A percentile compares a stretch with the other conserved stretches of the same genome.
These are phyloP conservation scores for Cercophora samala DNA, from an alignment of 495 filamentous ascomycete genomes.

Conservation along the genomic window DNA sequence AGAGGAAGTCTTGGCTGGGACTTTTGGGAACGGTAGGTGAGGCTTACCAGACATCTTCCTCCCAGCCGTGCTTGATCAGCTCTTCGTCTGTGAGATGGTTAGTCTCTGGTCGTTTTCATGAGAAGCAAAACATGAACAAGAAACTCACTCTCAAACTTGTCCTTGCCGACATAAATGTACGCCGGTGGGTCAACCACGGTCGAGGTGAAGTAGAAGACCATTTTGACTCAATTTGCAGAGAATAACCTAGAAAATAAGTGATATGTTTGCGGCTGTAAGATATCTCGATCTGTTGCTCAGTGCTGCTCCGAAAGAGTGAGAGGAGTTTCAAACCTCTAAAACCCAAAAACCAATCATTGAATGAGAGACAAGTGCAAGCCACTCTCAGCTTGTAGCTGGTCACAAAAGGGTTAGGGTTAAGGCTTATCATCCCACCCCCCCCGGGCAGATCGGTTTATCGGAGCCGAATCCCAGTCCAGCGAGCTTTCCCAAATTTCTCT, in stretches of 20 bases:
- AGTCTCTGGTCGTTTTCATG: slow-evolving; percentile 20
- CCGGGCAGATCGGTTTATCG: neutral
- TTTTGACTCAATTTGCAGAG: slow-evolving; percentile 33
- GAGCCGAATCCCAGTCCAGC: neutral
- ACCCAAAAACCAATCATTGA: neutral
- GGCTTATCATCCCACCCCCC: neutral
- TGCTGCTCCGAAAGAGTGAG: neutral
- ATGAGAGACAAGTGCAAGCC: neutral
- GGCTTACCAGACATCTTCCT: slow-evolving; percentile 89
- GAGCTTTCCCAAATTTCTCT: slow-evolving; percentile 7
- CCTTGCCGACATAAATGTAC: slow-evolving; percentile 93
- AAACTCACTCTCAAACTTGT: slow-evolving; percentile 92
- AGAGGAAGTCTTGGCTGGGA: neutral
- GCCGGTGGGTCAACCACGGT: slow-evolving; percentile 67
- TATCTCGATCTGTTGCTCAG: neutral
- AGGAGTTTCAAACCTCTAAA: neutral
- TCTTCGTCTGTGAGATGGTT: slow-evolving; percentile 75
- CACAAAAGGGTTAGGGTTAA: slow-evolving; percentile 11
- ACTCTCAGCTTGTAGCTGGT: neutral
- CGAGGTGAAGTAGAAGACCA: slow-evolving; percentile 97
- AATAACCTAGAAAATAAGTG: neutral
- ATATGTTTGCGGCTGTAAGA: neutral
- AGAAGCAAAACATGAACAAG: neutral
- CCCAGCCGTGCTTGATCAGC: slow-evolving; percentile 86
- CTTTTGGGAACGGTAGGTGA: neutral